Percentiles rank a stretch among this genome's conserved stretches.
phyloP scores from a whole-genome alignment of 2,329 filamentous ascomycete genomes.

The Arthrobotrys iridis region DNA sequence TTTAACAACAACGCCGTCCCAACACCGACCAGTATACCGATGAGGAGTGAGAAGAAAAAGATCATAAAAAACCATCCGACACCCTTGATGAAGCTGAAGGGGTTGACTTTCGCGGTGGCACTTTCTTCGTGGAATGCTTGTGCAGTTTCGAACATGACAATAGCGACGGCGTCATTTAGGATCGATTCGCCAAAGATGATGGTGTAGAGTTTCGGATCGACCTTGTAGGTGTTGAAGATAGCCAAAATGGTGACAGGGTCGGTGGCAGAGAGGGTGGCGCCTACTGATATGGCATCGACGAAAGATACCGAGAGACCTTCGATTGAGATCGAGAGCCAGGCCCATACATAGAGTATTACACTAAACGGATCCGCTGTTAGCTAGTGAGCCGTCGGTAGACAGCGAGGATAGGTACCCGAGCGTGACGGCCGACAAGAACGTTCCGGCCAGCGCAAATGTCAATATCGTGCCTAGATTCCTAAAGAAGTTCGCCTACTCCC shows the following conservation, averaged over 20 bases:
- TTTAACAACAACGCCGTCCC: conserved; percentile 88
- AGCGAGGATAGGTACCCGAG: conserved; percentile 68
- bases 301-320: conserved; percentile 88
- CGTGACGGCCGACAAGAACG: conserved; percentile 95
- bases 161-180: conserved; percentile 96
- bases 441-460: conserved; percentile 96
- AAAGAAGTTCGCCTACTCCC: conserved; percentile 85
- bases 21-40: conserved; percentile 88
- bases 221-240: conserved; percentile 99
- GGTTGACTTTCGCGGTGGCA: conserved; percentile 64
- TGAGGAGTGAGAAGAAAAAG: conserved; percentile 92
- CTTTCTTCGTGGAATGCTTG: conserved; percentile 85
- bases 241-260: conserved; percentile 97
- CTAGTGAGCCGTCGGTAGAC: neutral
- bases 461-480: conserved; percentile 96
- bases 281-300: conserved; percentile 95
- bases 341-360: conserved; percentile 87
- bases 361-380: conserved; percentile 2
- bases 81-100: conserved; percentile 87
- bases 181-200: conserved; percentile 99
- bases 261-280: conserved; percentile 93
- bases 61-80: conserved; percentile 93
- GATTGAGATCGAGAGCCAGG: conserved; percentile 74
- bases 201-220: conserved; percentile 97
- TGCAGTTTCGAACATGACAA: conserved; percentile 97